Evolutionary conservation across 805 yeast genomes (phyloP).

Genomic region (Danielozyma ontarioensis): DNA sequence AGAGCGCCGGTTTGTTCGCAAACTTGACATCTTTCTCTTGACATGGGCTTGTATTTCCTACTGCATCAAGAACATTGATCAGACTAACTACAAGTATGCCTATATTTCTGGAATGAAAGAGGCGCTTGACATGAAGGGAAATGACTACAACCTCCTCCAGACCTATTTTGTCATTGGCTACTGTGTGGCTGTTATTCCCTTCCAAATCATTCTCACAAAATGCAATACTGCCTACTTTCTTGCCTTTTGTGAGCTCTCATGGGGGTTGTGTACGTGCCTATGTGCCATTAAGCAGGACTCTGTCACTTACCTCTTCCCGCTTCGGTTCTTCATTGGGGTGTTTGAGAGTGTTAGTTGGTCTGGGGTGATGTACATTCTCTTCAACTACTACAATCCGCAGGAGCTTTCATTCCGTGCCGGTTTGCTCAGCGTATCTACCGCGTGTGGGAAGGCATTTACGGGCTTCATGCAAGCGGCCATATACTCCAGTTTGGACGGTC

Average conservation of each 20-base stretch:
- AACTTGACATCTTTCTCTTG: constrained; percentile 5
- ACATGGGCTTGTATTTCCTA: constrained; percentile 6
- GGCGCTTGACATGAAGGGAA: constrained; percentile 28
- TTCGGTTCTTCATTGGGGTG: neutral
- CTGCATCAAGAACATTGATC: constrained; percentile 1
- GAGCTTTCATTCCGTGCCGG: neutral
- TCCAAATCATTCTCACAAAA: constrained; percentile 46
- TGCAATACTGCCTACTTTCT: constrained; percentile 55
- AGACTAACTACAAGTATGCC: constrained; percentile 9
- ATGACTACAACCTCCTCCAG: constrained; percentile 46
- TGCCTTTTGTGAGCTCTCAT: constrained; percentile 46
- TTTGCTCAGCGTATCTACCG: neutral
- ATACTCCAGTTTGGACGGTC: constrained; percentile 40
- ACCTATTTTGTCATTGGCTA: constrained; percentile 60
- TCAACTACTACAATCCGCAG: neutral
- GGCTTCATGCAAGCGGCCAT: constrained; percentile 48
- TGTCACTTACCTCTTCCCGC: constrained; percentile 24
- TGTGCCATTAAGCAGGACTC: constrained; percentile 48
- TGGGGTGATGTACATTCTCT: neutral
- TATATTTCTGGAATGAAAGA: constrained; percentile 21
- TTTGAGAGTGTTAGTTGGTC: neutral
- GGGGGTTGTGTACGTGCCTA: constrained; percentile 55
- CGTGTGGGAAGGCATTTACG: neutral
- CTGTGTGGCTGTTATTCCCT: constrained; percentile 57
- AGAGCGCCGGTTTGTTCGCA: constrained; percentile 4